Evolutionary conservation across 768 basidiomycete genomes (phyloP).

Genomic region (Chalciporus sphaerocephalus): DNA sequence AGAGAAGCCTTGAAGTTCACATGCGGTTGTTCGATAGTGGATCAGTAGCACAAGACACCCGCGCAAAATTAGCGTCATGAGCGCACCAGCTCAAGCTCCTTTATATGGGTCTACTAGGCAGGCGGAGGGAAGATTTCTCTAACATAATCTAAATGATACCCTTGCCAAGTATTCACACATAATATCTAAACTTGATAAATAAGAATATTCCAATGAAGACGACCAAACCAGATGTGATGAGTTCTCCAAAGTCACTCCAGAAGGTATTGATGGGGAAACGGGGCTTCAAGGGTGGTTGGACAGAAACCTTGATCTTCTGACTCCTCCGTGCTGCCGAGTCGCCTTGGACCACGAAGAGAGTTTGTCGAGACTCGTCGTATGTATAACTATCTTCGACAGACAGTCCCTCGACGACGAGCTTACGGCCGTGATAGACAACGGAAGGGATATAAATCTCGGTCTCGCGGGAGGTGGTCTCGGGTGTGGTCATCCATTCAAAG

Average conservation of each 20-base stretch:
- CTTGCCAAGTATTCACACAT: slow-evolving; percentile 16
- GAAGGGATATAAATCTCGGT: slow-evolving; percentile 85
- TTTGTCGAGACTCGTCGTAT: slow-evolving; percentile 67
- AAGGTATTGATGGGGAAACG: slow-evolving; percentile 58
- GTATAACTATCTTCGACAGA: slow-evolving; percentile 44
- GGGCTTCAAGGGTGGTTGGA: slow-evolving; percentile 50
- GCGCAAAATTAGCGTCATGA: no score
- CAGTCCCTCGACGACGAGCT: slow-evolving; percentile 56
- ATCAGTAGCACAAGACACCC: no score
- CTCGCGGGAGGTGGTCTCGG: slow-evolving; percentile 41
- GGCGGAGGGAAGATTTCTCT: neutral
- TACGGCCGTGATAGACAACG: slow-evolving; percentile 51
- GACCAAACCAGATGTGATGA: slow-evolving; percentile 28
- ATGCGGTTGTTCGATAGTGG: no score
- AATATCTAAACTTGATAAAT: slow-evolving; percentile 27
- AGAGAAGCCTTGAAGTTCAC: no score
- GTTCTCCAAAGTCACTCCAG: slow-evolving; percentile 53
- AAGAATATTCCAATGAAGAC: slow-evolving; percentile 30
- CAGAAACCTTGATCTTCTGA: slow-evolving; percentile 50
- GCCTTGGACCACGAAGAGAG: slow-evolving; percentile 59
- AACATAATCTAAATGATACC: neutral
- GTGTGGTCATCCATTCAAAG: slow-evolving; percentile 52
- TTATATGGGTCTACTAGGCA: neutral
- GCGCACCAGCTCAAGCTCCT: no score
- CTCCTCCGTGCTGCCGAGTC: slow-evolving; percentile 41